These are phyloP conservation scores for Penicillium sumatraense DNA, from an alignment of 2,329 filamentous ascomycete genomes.

Conservation along the genomic window DNA sequence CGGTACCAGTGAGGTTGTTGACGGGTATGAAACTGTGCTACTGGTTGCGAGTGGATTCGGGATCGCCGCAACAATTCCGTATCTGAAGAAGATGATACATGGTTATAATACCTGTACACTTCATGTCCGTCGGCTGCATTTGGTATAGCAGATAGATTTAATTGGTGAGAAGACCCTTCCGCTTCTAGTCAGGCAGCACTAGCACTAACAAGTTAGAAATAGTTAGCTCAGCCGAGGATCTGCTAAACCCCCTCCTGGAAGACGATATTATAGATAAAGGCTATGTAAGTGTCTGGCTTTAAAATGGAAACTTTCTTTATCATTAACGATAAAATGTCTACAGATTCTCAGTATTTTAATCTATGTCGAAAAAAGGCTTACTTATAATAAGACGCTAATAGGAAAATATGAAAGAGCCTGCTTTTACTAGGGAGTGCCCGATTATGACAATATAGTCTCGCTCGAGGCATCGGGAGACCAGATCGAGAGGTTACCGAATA, in stretches of 20 bases:
- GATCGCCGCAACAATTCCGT: slow-evolving; percentile 37
- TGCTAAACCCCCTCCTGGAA: slow-evolving; percentile 28
- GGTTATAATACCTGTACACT: slow-evolving; percentile 36
- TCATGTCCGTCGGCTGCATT: slow-evolving; percentile 33
- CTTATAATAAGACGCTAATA: slow-evolving; percentile 19
- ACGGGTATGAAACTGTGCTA: slow-evolving; percentile 37
- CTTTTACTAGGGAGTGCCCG: slow-evolving; percentile 25
- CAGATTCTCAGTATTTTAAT: slow-evolving; percentile 33
- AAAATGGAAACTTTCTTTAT: background rate
- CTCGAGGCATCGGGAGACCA: slow-evolving; percentile 25
- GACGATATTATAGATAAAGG: slow-evolving; percentile 29
- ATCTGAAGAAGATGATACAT: slow-evolving; percentile 43
- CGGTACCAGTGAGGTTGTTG: slow-evolving; percentile 30
- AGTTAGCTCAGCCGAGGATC: slow-evolving; percentile 15
- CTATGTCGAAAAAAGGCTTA: slow-evolving; percentile 26
- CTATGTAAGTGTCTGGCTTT: slow-evolving; percentile 25
- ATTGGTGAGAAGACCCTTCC: slow-evolving; percentile 20
- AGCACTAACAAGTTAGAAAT: slow-evolving; percentile 19
- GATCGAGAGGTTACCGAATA: slow-evolving; percentile 26
- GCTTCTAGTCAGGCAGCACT: background rate
- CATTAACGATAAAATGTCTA: slow-evolving; percentile 16
- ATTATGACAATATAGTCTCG: slow-evolving; percentile 27
- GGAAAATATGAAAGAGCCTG: slow-evolving; percentile 26
- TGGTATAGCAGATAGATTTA: slow-evolving; percentile 39
- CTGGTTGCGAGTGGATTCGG: slow-evolving; percentile 38